Evolutionary conservation across 106 monocot species (phyloP).

Genomic region (Dendrobium huoshanense): DNA sequence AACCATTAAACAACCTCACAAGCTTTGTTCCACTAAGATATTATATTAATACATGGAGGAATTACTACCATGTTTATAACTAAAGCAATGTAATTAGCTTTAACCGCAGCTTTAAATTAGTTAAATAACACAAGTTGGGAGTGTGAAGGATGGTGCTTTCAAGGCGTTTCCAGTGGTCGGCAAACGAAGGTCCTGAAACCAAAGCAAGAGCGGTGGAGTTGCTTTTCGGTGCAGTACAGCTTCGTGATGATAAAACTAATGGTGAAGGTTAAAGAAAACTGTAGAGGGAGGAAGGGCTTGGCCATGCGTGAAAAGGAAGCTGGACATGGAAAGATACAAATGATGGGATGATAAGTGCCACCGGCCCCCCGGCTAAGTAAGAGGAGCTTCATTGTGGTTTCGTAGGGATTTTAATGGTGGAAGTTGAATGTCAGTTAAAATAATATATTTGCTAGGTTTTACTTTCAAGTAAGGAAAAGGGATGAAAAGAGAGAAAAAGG

Average conservation of each 20-base stretch:
- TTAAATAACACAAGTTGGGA: background rate
- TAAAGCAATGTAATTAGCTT: background rate
- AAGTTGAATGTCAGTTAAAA: no score
- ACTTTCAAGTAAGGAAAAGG: no score
- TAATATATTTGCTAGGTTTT: no score
- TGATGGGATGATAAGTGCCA: background rate
- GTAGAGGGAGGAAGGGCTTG: no score
- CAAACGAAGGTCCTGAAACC: background rate
- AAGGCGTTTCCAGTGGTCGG: conserved; percentile 1
- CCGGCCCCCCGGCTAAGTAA: no score
- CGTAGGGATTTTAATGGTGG: background rate
- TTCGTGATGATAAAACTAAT: background rate
- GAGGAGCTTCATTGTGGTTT: background rate
- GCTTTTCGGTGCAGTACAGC: background rate
- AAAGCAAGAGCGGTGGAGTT: background rate
- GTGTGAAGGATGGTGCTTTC: background rate
- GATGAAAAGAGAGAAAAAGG: no score
- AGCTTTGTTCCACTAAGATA: background rate
- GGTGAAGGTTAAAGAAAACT: background rate
- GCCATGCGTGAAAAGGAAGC: background rate
- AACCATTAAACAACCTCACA: background rate
- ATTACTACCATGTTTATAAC: background rate
- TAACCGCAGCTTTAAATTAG: background rate
- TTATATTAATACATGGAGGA: no score
- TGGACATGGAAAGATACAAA: background rate